Percentiles rank a stretch among this genome's conserved stretches.
Evolutionary conservation across 495 filamentous ascomycete genomes (phyloP).

Genomic region (Aspergillus mulundensis): DNA sequence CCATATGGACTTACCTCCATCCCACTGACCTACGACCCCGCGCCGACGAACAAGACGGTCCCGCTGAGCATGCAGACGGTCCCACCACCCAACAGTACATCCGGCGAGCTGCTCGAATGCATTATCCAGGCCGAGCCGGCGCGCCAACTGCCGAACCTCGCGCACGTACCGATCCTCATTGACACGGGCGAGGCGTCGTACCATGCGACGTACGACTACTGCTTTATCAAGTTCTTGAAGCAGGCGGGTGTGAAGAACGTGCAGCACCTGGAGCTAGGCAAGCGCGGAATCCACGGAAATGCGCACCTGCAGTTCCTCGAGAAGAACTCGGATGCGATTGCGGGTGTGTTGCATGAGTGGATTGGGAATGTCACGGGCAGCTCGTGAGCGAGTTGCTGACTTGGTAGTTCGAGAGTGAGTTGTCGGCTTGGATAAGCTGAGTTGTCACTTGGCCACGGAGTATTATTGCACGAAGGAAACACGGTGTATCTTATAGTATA

Average conservation of each 20-base stretch:
- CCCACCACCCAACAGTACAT: slow-evolving; percentile 12
- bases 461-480: too few species aligned
- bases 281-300: slow-evolving; percentile 51
- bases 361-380: slow-evolving; percentile 18
- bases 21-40: slow-evolving; percentile 48
- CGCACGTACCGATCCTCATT: slow-evolving; percentile 41
- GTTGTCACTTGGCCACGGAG: too few species aligned
- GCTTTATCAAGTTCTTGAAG: slow-evolving; percentile 47
- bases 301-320: slow-evolving; percentile 59
- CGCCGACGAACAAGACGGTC: slow-evolving; percentile 24
- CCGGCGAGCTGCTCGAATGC: slow-evolving; percentile 24
- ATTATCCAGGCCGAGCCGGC: slow-evolving; percentile 46
- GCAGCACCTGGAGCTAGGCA: slow-evolving; percentile 41
- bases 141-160: slow-evolving; percentile 46
- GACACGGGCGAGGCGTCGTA: slow-evolving; percentile 52
- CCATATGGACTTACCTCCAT: slow-evolving; percentile 46
- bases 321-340: slow-evolving; percentile 53
- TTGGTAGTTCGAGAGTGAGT: too few species aligned
- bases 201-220: slow-evolving; percentile 56
- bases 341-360: slow-evolving; percentile 38
- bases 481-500: too few species aligned
- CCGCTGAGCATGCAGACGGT: slow-evolving; percentile 28
- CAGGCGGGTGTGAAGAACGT: slow-evolving; percentile 50
- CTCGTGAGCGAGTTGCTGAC: too few species aligned
- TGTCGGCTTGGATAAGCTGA: too few species aligned